Conservation (phyloP, 208 protist species). For the Leptomonas pyrrhocoris region DNA sequence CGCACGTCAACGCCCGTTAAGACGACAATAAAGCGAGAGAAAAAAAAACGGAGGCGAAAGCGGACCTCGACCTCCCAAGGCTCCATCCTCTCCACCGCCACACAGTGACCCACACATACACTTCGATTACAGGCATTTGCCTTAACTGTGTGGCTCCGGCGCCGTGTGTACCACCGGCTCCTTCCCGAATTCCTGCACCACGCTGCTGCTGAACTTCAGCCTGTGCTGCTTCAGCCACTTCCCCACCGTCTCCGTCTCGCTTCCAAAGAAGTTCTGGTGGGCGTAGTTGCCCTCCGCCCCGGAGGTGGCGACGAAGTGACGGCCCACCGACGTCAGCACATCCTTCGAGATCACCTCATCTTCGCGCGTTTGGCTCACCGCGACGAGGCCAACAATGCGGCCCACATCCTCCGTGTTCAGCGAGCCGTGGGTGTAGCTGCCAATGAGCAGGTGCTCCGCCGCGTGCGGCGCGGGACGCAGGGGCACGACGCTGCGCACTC, state of each 20-base stretch:
- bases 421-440: conserved; percentile 79
- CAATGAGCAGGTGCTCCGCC: conserved; percentile 63
- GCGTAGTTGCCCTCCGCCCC: conserved; percentile 78
- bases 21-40: too few relatives aligned
- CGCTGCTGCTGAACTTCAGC: conserved; percentile 73
- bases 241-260: conserved; percentile 66
- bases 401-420: conserved; percentile 62
- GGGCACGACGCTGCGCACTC: conserved; percentile 57
- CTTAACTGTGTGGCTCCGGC: conserved; percentile 30
- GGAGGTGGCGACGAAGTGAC: conserved; percentile 84
- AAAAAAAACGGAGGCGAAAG: background rate
- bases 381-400: conserved; percentile 80
- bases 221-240: conserved; percentile 85
- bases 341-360: conserved; percentile 38
- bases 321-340: conserved; percentile 62
- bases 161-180: conserved; percentile 79
- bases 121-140: background rate
- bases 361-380: conserved; percentile 50
- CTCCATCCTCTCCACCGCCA: too few relatives aligned
- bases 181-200: conserved; percentile 89
- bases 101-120: too few relatives aligned
- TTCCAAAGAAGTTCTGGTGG: conserved; percentile 85
- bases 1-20: too few relatives aligned
- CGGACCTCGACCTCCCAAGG: too few relatives aligned
- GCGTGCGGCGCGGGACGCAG: conserved; percentile 53